Conservation (phyloP, 2,329 filamentous ascomycete species). For the Neofusicoccum kwambonambiense region DNA sequence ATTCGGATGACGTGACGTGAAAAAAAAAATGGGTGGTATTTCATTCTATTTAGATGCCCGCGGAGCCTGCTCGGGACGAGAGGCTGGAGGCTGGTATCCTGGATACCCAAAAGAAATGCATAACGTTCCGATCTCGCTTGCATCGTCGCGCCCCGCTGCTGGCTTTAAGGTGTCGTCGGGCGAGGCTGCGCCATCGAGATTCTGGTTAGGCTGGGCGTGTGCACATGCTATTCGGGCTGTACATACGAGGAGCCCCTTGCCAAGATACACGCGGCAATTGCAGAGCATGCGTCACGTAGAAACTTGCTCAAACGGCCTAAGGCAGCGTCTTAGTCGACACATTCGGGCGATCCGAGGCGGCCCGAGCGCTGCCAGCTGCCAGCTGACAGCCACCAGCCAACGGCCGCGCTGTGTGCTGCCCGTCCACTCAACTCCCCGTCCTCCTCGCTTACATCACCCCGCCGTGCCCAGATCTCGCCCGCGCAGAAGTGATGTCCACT, state of each 20-base stretch:
- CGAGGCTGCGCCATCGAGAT: too few relatives aligned
- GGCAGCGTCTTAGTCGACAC: background rate
- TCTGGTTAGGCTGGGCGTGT: background rate
- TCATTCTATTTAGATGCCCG: background rate
- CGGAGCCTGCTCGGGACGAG: background rate
- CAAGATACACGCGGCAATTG: background rate
- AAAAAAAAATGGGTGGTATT: background rate
- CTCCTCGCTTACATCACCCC: constrained; percentile 6
- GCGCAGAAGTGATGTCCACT: background rate
- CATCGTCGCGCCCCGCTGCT: too few relatives aligned
- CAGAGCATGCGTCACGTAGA: background rate
- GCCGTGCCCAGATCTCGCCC: background rate
- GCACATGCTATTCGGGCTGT: background rate
- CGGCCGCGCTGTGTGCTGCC: background rate
- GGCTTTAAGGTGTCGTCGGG: too few relatives aligned
- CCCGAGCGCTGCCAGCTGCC: background rate
- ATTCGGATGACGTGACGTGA: constrained; percentile 4
- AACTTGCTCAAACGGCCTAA: background rate
- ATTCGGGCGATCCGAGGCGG: background rate
- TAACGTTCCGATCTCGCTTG: background rate
- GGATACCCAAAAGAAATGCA: constrained; percentile 13
- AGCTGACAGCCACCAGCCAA: background rate
- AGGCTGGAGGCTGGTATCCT: background rate
- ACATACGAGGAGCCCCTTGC: too few relatives aligned
- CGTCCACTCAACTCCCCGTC: background rate